phyloP scores from a whole-genome alignment of 2,329 filamentous ascomycete species.

The Lasiodiplodia gonubiensis region DNA sequence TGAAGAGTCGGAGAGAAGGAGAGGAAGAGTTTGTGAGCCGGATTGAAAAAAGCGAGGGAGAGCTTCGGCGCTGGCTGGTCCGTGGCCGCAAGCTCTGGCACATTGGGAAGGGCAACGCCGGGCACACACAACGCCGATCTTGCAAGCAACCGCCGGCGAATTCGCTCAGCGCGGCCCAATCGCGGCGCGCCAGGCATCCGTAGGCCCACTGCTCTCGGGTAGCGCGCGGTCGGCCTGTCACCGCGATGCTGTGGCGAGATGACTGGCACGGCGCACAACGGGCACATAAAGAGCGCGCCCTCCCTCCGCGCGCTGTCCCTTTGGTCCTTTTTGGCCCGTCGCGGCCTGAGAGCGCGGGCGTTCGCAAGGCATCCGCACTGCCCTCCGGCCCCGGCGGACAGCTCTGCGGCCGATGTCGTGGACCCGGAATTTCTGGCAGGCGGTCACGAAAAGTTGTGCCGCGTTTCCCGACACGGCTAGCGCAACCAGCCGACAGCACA shows the following conservation, averaged over 20 bases:
- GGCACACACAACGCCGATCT: slow-evolving; percentile 22
- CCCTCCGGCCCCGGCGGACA: slow-evolving; percentile 2
- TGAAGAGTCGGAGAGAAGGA: slow-evolving; percentile 26
- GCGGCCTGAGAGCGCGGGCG: not conserved
- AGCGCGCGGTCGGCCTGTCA: slow-evolving; percentile 16
- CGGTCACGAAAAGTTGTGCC: slow-evolving; percentile 22
- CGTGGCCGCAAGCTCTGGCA: slow-evolving; percentile 22
- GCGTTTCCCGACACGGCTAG: slow-evolving; percentile 25
- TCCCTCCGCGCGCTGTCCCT: not conserved
- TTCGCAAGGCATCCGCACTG: not conserved
- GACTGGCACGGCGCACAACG: slow-evolving; percentile 19
- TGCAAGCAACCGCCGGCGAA: slow-evolving; percentile 20
- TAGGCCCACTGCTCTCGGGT: slow-evolving; percentile 23
- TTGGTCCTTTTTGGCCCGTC: slow-evolving; percentile 11
- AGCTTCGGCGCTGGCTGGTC: slow-evolving; percentile 28
- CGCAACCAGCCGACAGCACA: slow-evolving; percentile 14
- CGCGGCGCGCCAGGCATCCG: slow-evolving; percentile 16
- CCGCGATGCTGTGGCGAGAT: slow-evolving; percentile 15
- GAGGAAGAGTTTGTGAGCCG: slow-evolving; percentile 24
- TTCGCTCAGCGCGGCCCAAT: slow-evolving; percentile 26
- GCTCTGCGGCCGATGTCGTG: slow-evolving; percentile 16
- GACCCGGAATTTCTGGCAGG: slow-evolving; percentile 22
- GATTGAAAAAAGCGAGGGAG: slow-evolving; percentile 28
- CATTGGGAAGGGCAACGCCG: slow-evolving; percentile 26
- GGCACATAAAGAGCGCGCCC: slow-evolving; percentile 22